Percentiles rank a stretch among this genome's conserved stretches.
Evolutionary conservation across 2,329 filamentous ascomycete genomes (phyloP).

Genomic region (Botrytis elliptica): DNA sequence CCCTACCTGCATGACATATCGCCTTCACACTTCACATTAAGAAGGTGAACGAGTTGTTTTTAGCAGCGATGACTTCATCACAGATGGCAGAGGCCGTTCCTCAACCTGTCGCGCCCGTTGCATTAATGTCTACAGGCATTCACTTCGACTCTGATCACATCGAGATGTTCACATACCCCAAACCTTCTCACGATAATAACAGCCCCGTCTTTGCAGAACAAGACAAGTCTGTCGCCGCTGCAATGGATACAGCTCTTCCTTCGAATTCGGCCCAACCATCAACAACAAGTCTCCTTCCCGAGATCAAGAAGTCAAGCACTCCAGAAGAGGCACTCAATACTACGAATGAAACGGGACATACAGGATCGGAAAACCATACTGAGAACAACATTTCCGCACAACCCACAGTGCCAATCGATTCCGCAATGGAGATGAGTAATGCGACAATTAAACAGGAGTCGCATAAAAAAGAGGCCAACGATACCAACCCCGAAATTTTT

Average conservation of each 20-base stretch:
- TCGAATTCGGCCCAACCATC: neutral
- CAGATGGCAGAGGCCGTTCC: conserved; percentile 24
- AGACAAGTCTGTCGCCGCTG: neutral
- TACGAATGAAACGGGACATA: neutral
- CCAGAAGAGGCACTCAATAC: neutral
- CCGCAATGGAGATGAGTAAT: neutral
- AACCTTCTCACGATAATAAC: neutral
- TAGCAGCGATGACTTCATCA: conserved; percentile 41
- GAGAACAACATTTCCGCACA: neutral
- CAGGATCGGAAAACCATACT: too few relatives aligned
- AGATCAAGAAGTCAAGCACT: neutral
- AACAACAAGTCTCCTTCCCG: neutral
- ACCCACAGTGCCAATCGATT: neutral
- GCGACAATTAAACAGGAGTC: neutral
- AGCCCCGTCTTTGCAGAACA: neutral
- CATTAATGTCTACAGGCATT: conserved; percentile 17
- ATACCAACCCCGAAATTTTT: neutral
- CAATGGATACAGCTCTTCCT: neutral
- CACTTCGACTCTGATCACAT: neutral
- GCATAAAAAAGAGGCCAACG: neutral
- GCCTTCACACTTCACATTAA: neutral
- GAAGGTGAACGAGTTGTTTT: conserved; percentile 39
- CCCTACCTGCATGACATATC: neutral
- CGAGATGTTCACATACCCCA: neutral
- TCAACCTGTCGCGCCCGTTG: conserved; percentile 17